Evolutionary conservation across 1,284 basidiomycete species (phyloP), one percentile per base, ranked within the genome.

Genomic region (Quambalaria eucalypti): DNA sequence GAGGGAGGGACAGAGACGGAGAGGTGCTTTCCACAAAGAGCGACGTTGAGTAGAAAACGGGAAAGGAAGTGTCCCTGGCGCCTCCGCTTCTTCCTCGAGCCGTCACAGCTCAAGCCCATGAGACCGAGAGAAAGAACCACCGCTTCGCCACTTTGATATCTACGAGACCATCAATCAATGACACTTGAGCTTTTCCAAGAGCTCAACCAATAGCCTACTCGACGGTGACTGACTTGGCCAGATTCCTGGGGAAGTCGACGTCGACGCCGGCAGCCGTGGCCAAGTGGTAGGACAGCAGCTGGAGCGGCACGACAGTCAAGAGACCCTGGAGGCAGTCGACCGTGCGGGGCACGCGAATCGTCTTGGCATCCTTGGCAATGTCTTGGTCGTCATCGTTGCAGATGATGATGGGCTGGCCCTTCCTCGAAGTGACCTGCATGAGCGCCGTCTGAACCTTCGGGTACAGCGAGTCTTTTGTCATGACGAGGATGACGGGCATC

Each of bases 381-480:
- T 82, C 85, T 42, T 85, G 82, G 76, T 98, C 93, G 61, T 85
- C 87, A 62, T 97, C 91, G 77, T 95, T 93, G 80, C 91, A 96
- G 68, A 98, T 84, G 61, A 99, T 87, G 78, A 98, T 76, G 0
- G 91, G 91, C 70, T 87, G 86, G 54, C 92, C 95, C 79, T 93
- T 96, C 77, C 93, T 87, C 38, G 93, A 92, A 9, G 88, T 93
- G 77, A 99, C 92, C 80, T 99, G 93, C 52, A 90, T 80, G 67
- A 95, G 87, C 28, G 95, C 95, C 16, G 86, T 88, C 76, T 95
- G 90, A 51, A 96, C 92, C 82, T 99, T 98, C 73, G 93, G 90
- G 80, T 97, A 98, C 49, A 97, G 81, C 55, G 90, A 93, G 80
- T 99, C 95, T 72, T 90, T 87, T 46, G 95, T 98, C 92, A 97